Conservation (phyloP, 441 rosid species). For the Aquilaria agallochum region DNA sequence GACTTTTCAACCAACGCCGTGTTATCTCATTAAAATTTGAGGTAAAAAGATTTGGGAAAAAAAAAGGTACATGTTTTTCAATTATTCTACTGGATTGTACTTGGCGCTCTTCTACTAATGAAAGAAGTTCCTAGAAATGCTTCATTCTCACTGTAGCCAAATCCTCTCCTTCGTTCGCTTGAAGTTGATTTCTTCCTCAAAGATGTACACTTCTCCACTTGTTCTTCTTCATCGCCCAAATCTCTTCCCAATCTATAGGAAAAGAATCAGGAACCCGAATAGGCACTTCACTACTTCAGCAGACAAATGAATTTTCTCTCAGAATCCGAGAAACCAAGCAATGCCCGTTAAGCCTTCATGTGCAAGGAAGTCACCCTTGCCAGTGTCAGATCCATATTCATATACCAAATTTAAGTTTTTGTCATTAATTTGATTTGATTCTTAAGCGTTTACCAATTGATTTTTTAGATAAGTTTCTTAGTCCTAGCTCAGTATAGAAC, state of each 20-base stretch:
- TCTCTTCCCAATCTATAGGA: slow-evolving; percentile 4
- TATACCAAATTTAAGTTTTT: not conserved
- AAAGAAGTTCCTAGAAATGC: slow-evolving; percentile 4
- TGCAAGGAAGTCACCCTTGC: slow-evolving; percentile 17
- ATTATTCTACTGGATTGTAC: too few relatives aligned
- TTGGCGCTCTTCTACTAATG: not conserved
- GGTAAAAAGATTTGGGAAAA: not conserved
- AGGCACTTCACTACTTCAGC: not conserved
- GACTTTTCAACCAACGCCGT: too few relatives aligned
- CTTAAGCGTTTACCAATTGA: slow-evolving; percentile 4
- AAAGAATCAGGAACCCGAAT: not conserved
- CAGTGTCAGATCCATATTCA: not conserved
- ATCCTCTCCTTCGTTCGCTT: not conserved
- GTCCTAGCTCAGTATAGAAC: slow-evolving; percentile 1
- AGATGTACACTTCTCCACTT: not conserved
- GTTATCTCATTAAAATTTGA: not conserved
- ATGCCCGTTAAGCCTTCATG: slow-evolving; percentile 20
- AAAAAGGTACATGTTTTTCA: not conserved
- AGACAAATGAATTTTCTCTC: not conserved
- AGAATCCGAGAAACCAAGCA: slow-evolving; percentile 10
- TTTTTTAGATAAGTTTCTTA: not conserved
- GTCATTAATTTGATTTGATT: slow-evolving; percentile 2
- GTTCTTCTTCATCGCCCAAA: not conserved
- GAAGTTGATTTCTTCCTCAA: not conserved
- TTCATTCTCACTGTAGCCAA: not conserved